Conservation (phyloP, 2,329 filamentous ascomycete species). For the Boeremia lycopersici region DNA sequence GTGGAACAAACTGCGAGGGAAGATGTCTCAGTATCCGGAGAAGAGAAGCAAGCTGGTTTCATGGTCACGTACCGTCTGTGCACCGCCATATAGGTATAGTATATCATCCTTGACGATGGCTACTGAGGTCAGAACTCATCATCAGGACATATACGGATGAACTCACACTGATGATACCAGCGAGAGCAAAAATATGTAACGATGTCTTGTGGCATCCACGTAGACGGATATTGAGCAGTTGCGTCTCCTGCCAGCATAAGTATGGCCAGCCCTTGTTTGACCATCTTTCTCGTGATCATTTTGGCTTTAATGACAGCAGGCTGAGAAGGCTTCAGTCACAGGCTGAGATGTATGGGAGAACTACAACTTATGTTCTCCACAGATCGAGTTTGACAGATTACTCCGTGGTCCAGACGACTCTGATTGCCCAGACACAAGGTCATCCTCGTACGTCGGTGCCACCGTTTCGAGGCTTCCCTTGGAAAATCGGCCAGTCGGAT, state of each 20-base stretch:
- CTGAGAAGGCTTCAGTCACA: background rate
- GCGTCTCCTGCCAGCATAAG: background rate
- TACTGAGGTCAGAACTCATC: background rate
- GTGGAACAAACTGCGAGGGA: background rate
- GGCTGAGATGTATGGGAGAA: background rate
- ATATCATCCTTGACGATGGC: constrained; percentile 22
- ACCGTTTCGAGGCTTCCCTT: background rate
- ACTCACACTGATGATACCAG: constrained; percentile 23
- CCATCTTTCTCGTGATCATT: background rate
- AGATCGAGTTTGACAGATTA: background rate
- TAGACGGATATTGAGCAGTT: constrained; percentile 12
- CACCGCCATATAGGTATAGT: constrained; percentile 24
- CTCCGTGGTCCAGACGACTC: background rate
- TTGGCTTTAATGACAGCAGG: background rate
- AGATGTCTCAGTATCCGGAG: background rate
- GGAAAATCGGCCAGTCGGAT: background rate
- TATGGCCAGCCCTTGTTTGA: background rate
- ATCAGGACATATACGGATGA: background rate
- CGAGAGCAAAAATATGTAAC: constrained; percentile 23
- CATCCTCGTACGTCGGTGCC: background rate
- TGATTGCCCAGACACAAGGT: background rate
- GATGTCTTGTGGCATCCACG: constrained; percentile 19
- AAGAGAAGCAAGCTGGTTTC: background rate
- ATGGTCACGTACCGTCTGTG: constrained; percentile 12
- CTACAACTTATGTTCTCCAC: background rate